Evolutionary conservation across 805 yeast species (phyloP).

Genomic region (Sugiyamaella boreocaroliniensis): DNA sequence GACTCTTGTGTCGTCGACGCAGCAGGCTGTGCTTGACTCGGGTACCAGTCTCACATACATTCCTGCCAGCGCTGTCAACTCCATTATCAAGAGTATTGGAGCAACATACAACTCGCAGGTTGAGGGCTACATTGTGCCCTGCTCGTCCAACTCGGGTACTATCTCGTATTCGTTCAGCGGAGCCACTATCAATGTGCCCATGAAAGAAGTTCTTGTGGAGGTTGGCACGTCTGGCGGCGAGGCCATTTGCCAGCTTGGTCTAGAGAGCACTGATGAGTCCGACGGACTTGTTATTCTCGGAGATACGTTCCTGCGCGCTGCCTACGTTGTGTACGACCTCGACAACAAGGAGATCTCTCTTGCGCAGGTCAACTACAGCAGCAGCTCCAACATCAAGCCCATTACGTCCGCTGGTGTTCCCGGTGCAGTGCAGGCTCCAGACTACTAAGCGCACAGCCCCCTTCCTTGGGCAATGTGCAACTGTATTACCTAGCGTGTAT

Average conservation of each 20-base stretch:
- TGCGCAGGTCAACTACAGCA: conserved; percentile 39
- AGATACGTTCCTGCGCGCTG: conserved; percentile 56
- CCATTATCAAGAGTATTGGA: conserved; percentile 33
- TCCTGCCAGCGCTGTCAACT: conserved; percentile 22
- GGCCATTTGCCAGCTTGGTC: conserved; percentile 11
- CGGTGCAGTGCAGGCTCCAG: conserved; percentile 26
- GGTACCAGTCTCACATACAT: conserved; percentile 23
- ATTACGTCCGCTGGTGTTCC: conserved; percentile 24
- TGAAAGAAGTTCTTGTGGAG: conserved; percentile 18
- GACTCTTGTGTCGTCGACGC: not conserved
- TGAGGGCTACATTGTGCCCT: conserved; percentile 19
- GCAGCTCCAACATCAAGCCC: conserved; percentile 18
- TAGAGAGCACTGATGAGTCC: conserved; percentile 7
- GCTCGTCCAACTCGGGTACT: conserved; percentile 20
- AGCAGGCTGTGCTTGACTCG: conserved; percentile 22
- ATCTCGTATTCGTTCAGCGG: conserved; percentile 40
- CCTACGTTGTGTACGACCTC: conserved; percentile 61
- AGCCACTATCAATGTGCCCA: conserved; percentile 23
- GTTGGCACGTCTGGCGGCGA: not conserved
- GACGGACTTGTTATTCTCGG: conserved; percentile 42
- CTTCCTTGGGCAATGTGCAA: too few relatives aligned
- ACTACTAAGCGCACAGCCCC: conserved; percentile 1
- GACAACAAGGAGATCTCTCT: conserved; percentile 50
- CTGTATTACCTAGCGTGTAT: too few relatives aligned
- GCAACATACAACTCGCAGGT: conserved; percentile 32